Conservation (phyloP, 345 rosid species). For the Eutrema yunnanense region DNA sequence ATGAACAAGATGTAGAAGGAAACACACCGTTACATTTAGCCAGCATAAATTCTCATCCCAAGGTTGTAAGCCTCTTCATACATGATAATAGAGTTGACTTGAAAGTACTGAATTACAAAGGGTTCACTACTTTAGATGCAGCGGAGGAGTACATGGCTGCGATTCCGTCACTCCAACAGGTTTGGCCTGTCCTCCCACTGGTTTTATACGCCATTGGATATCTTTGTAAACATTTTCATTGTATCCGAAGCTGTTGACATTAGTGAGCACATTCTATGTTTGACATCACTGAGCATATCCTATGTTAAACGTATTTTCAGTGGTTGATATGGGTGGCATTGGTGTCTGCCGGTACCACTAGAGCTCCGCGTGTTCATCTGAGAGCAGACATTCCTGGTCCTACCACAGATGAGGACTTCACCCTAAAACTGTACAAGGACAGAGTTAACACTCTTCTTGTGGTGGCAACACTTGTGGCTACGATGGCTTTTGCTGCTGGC, state of each 20-base stretch:
- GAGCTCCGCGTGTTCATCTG: neutral
- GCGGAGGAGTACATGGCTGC: neutral
- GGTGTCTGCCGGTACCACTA: slow-evolving; percentile 7
- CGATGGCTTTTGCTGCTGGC: slow-evolving; percentile 20
- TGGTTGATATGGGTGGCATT: slow-evolving; percentile 17
- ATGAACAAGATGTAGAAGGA: slow-evolving; percentile 15
- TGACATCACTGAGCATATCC: neutral
- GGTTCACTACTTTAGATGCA: slow-evolving; percentile 16
- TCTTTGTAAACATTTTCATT: neutral
- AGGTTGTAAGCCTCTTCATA: slow-evolving; percentile 13
- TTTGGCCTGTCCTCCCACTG: neutral
- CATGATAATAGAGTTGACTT: slow-evolving; percentile 14
- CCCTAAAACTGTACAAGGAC: slow-evolving; percentile 1
- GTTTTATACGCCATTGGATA: neutral
- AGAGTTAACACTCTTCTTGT: slow-evolving; percentile 19
- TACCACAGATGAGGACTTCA: neutral
- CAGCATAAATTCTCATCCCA: slow-evolving; percentile 16
- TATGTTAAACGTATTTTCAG: neutral
- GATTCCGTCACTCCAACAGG: slow-evolving; percentile 15
- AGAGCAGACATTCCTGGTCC: neutral
- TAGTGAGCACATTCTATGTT: neutral
- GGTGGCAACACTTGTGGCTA: slow-evolving; percentile 18
- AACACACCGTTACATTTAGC: slow-evolving; percentile 27
- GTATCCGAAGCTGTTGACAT: neutral
- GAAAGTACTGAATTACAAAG: slow-evolving; percentile 4